Evolutionary conservation across 2,329 filamentous ascomycete genomes (phyloP).

Genomic region (Ophiostoma ips): DNA sequence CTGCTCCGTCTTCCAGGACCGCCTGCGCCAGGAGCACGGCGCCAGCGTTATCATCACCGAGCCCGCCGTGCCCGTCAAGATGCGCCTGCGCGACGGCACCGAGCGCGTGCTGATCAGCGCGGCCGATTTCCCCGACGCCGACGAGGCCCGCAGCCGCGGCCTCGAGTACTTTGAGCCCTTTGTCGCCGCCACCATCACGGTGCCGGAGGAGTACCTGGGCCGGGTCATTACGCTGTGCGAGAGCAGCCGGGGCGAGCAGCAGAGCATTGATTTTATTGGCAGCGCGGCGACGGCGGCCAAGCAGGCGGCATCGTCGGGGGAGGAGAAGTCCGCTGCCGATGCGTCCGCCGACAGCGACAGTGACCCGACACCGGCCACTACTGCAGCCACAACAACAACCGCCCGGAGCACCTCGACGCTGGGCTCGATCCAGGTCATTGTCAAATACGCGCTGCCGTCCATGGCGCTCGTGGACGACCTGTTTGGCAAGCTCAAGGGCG

Average conservation of each 20-base stretch:
- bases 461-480: slow-evolving; percentile 90
- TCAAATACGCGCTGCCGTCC: slow-evolving; percentile 82
- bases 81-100: slow-evolving; percentile 63
- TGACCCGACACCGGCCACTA: neutral
- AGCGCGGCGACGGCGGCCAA: neutral
- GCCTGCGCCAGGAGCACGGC: slow-evolving; percentile 84
- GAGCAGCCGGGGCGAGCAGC: slow-evolving; percentile 72
- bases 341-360: slow-evolving; percentile 17
- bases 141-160: slow-evolving; percentile 31
- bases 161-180: slow-evolving; percentile 44
- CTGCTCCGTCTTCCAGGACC: slow-evolving; percentile 97
- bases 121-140: slow-evolving; percentile 65
- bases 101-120: slow-evolving; percentile 76
- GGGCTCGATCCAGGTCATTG: slow-evolving; percentile 78
- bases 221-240: slow-evolving; percentile 94
- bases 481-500: slow-evolving; percentile 89
- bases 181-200: slow-evolving; percentile 71
- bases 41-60: slow-evolving; percentile 94
- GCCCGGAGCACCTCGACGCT: slow-evolving; percentile 41
- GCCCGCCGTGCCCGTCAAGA: slow-evolving; percentile 82
- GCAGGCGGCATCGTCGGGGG: neutral
- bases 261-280: slow-evolving; percentile 74
- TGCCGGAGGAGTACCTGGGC: slow-evolving; percentile 88
- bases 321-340: neutral
- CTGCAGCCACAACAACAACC: too few relatives aligned